These are phyloP conservation scores for Russula abietina DNA, from an alignment of 768 basidiomycete species.

Conservation along the genomic window DNA sequence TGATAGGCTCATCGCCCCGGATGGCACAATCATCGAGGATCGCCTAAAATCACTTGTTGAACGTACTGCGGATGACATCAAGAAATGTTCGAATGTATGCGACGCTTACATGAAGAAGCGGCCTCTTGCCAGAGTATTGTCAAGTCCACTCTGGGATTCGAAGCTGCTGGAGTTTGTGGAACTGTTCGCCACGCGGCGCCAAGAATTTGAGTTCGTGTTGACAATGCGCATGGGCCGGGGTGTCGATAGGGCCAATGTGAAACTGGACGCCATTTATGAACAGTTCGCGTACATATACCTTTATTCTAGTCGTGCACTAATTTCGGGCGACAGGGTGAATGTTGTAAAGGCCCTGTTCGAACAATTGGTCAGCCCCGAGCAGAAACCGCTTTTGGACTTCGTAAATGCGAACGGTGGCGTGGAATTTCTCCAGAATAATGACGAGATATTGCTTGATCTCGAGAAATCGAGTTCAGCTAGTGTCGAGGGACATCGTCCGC, in stretches of 20 bases:
- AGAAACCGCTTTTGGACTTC: slow-evolving; percentile 7
- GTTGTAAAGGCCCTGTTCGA: slow-evolving; percentile 18
- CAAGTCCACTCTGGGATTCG: slow-evolving; percentile 29
- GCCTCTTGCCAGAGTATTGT: slow-evolving; percentile 29
- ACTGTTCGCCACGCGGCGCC: slow-evolving; percentile 26
- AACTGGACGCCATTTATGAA: slow-evolving; percentile 19
- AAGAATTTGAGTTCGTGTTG: slow-evolving; percentile 30
- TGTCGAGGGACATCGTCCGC: background rate
- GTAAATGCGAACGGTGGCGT: slow-evolving; percentile 27
- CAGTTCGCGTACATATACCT: slow-evolving; percentile 14
- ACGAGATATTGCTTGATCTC: slow-evolving; percentile 23
- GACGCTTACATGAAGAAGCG: slow-evolving; percentile 32
- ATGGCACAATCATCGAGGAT: slow-evolving; percentile 33
- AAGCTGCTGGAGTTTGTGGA: slow-evolving; percentile 26
- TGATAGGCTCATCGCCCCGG: slow-evolving; percentile 28
- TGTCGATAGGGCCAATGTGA: slow-evolving; percentile 7
- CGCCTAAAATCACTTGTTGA: slow-evolving; percentile 32
- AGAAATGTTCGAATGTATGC: slow-evolving; percentile 31
- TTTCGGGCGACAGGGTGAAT: slow-evolving; percentile 21
- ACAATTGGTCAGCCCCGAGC: slow-evolving; percentile 19
- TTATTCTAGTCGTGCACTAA: background rate
- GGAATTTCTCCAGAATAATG: slow-evolving; percentile 21
- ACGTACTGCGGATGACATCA: slow-evolving; percentile 30
- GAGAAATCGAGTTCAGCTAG: slow-evolving; percentile 1
- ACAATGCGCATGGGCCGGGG: slow-evolving; percentile 27